Conservation (phyloP, 1,139 yeast species). For the Yamadazyma oceani region DNA sequence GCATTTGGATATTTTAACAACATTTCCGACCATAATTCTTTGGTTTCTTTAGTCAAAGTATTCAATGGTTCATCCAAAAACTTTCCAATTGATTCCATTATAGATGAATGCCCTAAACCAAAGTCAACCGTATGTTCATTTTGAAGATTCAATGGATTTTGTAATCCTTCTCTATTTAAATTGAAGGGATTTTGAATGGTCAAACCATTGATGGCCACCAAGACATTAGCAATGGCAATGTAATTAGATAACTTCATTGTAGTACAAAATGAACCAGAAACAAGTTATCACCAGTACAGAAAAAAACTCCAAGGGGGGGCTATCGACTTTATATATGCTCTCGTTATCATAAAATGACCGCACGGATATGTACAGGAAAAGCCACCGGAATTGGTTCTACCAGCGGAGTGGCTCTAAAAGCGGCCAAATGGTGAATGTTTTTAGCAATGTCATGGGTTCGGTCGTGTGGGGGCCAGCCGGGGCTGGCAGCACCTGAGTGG, state of each 20-base stretch:
- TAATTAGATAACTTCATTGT: constrained; percentile 32
- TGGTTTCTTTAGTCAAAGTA: constrained; percentile 47
- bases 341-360: too few relatives aligned
- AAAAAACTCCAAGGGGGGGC: neutral
- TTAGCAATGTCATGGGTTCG: too few relatives aligned
- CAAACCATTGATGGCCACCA: constrained; percentile 30
- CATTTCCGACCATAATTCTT: constrained; percentile 61
- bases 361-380: too few relatives aligned
- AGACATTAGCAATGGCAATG: constrained; percentile 26
- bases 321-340: too few relatives aligned
- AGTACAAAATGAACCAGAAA: too few relatives aligned
- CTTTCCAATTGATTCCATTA: constrained; percentile 33
- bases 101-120: constrained; percentile 18
- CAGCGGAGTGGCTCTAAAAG: too few relatives aligned
- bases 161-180: constrained; percentile 18
- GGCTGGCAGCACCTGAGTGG: too few relatives aligned
- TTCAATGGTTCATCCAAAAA: constrained; percentile 49
- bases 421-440: too few relatives aligned
- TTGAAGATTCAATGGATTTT: constrained; percentile 28
- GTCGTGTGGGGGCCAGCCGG: too few relatives aligned
- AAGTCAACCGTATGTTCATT: constrained; percentile 16
- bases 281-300: neutral
- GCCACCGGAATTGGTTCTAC: too few relatives aligned
- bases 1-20: constrained; percentile 55
- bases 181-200: constrained; percentile 30